Evolutionary conservation across 1,139 yeast genomes (phyloP).

Genomic region (Pneumocystis jirovecii): DNA sequence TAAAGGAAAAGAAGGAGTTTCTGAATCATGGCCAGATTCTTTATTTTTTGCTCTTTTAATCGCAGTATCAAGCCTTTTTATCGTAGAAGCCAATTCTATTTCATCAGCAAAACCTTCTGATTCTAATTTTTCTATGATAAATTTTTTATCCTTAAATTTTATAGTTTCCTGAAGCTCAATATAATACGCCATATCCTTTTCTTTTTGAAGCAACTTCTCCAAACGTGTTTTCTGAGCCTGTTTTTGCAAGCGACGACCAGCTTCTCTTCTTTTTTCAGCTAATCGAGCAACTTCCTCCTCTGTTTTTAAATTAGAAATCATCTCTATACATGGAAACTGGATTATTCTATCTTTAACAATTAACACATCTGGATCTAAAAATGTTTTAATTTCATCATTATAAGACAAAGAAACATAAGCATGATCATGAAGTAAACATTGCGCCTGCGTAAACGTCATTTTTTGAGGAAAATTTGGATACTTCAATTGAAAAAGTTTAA

Average conservation of each 20-base stretch:
- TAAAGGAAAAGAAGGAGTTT: slow-evolving; percentile 53
- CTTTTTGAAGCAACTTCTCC: slow-evolving; percentile 39
- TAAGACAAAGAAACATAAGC: slow-evolving; percentile 60
- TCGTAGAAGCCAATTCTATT: slow-evolving; percentile 53
- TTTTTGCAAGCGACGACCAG: slow-evolving; percentile 77
- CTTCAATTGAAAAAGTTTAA: slow-evolving; percentile 52
- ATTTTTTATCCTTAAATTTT: slow-evolving; percentile 33
- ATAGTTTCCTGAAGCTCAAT: slow-evolving; percentile 42
- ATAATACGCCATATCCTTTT: slow-evolving; percentile 6
- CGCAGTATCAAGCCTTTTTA: slow-evolving; percentile 51
- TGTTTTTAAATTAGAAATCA: slow-evolving; percentile 51
- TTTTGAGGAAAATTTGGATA: slow-evolving; percentile 85
- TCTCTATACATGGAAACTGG: slow-evolving; percentile 67
- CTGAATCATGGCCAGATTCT: slow-evolving; percentile 43
- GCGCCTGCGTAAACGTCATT: slow-evolving; percentile 47
- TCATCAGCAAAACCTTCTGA: slow-evolving; percentile 69
- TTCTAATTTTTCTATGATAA: slow-evolving; percentile 35
- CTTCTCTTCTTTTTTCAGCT: slow-evolving; percentile 68
- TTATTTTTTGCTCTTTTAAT: slow-evolving; percentile 50
- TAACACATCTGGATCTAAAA: slow-evolving; percentile 47
- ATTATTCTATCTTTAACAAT: slow-evolving; percentile 56
- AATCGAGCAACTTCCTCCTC: slow-evolving; percentile 70
- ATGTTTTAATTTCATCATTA: slow-evolving; percentile 42
- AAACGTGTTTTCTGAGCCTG: slow-evolving; percentile 76
- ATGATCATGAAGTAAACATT: slow-evolving; percentile 53